A percentile compares a stretch with the other conserved stretches of the same genome.
These are phyloP conservation scores for Paecilomyces sp. DNA, from an alignment of 2,329 filamentous ascomycete genomes.

Conservation along the genomic window DNA sequence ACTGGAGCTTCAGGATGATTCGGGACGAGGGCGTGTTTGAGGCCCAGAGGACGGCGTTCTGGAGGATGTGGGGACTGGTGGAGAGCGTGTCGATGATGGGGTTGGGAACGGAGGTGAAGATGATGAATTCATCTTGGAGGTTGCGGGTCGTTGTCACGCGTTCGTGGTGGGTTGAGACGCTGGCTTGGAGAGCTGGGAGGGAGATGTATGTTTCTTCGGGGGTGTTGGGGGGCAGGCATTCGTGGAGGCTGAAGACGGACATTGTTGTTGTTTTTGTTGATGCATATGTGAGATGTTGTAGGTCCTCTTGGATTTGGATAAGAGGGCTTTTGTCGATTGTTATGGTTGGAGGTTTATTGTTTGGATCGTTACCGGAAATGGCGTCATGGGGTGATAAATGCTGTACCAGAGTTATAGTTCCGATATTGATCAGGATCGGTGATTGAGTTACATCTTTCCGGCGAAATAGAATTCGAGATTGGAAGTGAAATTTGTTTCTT, in stretches of 20 bases:
- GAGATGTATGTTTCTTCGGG: not conserved
- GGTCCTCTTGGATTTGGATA: not conserved
- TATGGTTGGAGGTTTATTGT: not conserved
- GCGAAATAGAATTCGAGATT: not conserved
- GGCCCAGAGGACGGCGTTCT: not conserved
- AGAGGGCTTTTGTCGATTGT: not conserved
- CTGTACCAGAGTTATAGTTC: not conserved
- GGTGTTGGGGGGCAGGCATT: not conserved
- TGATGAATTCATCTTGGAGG: not conserved
- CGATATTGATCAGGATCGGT: not conserved
- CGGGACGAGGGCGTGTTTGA: not conserved
- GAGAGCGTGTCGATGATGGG: not conserved
- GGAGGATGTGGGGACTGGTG: not conserved
- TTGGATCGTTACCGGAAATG: not conserved
- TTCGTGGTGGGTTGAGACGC: not conserved
- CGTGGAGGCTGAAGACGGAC: not conserved
- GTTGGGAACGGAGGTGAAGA: not conserved
- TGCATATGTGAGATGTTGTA: too few species aligned
- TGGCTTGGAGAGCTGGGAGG: slow-evolving; percentile 2
- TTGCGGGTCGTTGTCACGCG: not conserved
- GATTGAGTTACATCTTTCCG: not conserved
- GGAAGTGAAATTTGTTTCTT: not conserved
- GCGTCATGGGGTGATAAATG: not conserved
- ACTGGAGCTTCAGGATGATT: not conserved
- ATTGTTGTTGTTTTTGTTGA: not conserved